These are phyloP conservation scores for Penicillium griseofulvum DNA, from an alignment of 2,329 filamentous ascomycete genomes.

Conservation along the genomic window DNA sequence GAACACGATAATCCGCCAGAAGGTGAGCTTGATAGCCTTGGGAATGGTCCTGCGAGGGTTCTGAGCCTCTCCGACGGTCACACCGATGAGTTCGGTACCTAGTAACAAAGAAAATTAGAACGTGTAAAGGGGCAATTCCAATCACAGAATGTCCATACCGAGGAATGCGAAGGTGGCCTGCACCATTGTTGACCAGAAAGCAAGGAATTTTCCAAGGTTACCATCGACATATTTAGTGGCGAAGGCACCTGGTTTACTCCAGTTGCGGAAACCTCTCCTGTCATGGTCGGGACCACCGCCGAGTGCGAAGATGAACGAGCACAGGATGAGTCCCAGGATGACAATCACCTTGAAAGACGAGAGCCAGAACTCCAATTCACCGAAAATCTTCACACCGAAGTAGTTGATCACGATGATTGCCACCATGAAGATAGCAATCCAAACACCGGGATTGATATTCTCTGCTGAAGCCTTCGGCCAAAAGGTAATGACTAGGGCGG, in stretches of 20 bases:
- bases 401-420: conserved; percentile 57
- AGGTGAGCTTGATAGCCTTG: conserved; percentile 70
- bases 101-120: conserved; percentile 51
- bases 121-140: conserved; percentile 24
- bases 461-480: conserved; percentile 2
- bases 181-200: conserved; percentile 4
- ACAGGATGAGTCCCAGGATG: conserved; percentile 64
- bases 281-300: conserved; percentile 72
- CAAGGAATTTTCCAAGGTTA: conserved; percentile 3
- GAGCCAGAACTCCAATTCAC: conserved; percentile 58
- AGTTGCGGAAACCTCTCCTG: conserved; percentile 66
- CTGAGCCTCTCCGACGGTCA: conserved; percentile 64
- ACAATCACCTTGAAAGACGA: conserved; percentile 61
- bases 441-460: conserved; percentile 2
- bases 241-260: conserved; percentile 49
- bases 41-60: conserved; percentile 67
- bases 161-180: conserved; percentile 62
- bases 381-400: conserved; percentile 66
- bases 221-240: conserved; percentile 10
- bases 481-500: conserved; percentile 22
- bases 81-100: conserved; percentile 61
- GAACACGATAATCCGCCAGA: conserved; percentile 70
- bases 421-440: conserved; percentile 1
- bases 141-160: conserved; percentile 58
- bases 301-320: conserved; percentile 76